Percentiles rank a stretch among this genome's conserved stretches.
Evolutionary conservation across 208 protist species (phyloP).

Genomic region (Tritrichomonas musculus): DNA sequence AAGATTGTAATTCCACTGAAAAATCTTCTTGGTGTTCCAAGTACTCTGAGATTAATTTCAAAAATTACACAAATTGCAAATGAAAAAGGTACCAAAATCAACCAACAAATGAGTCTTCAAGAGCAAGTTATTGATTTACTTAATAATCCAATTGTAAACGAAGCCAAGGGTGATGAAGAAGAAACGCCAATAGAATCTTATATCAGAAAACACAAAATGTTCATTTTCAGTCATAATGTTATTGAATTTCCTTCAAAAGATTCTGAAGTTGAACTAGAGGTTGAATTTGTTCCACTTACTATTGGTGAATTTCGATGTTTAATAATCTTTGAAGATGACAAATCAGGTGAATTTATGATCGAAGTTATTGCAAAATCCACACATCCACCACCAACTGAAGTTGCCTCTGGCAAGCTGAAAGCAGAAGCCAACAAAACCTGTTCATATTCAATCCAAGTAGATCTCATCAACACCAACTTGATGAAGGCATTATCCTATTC

Average conservation of each 20-base stretch:
- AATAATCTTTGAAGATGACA: neutral
- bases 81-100: neutral
- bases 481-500: neutral
- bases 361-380: neutral
- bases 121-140: neutral
- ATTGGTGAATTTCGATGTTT: neutral
- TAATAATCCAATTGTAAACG: neutral
- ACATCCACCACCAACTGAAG: neutral
- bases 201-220: neutral
- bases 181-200: neutral
- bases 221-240: neutral
- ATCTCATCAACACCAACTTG: neutral
- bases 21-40: neutral
- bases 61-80: neutral
- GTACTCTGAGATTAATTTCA: neutral
- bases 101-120: neutral
- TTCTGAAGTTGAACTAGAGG: neutral
- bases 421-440: neutral
- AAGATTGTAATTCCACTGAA: neutral
- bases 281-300: conserved; percentile 8
- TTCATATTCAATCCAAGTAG: neutral
- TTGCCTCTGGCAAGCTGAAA: neutral
- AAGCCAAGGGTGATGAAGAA: neutral
- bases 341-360: neutral
- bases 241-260: neutral